These are phyloP conservation scores for Tulasnella sp. DNA, from an alignment of 768 basidiomycete genomes.

Conservation along the genomic window DNA sequence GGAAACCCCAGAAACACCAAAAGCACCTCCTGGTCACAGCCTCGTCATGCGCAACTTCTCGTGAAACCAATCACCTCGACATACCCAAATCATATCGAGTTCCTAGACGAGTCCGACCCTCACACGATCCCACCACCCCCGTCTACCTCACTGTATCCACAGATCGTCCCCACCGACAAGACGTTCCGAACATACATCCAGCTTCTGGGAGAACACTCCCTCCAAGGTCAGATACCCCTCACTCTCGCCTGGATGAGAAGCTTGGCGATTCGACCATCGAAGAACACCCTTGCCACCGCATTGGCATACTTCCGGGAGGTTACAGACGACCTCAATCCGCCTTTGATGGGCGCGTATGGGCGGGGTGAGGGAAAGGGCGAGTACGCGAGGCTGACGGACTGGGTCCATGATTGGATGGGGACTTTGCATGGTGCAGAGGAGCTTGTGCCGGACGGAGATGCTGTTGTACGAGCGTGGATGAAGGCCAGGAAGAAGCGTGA, in stretches of 20 bases:
- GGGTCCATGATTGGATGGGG: slow-evolving; percentile 53
- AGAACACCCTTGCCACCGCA: slow-evolving; percentile 46
- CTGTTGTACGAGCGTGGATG: neutral
- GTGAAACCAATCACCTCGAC: slow-evolving; percentile 6
- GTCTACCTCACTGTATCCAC: slow-evolving; percentile 24
- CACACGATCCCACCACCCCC: slow-evolving; percentile 11
- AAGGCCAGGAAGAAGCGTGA: neutral
- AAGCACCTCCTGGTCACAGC: neutral
- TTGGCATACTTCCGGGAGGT: slow-evolving; percentile 67
- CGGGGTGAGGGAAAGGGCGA: slow-evolving; percentile 26
- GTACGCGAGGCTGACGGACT: slow-evolving; percentile 38
- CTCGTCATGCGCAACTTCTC: neutral
- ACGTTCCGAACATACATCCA: slow-evolving; percentile 51
- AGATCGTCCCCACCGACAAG: slow-evolving; percentile 40
- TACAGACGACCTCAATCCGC: slow-evolving; percentile 42
- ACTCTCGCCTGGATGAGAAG: slow-evolving; percentile 65
- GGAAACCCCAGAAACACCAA: neutral
- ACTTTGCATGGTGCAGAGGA: neutral
- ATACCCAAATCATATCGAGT: neutral
- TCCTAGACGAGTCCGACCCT: neutral
- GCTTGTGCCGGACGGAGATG: neutral
- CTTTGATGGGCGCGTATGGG: slow-evolving; percentile 36
- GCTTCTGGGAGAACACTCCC: slow-evolving; percentile 43
- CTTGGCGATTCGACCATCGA: slow-evolving; percentile 42
- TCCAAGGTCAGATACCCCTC: slow-evolving; percentile 51